These are phyloP conservation scores for Leccinum barrowsii DNA, from an alignment of 768 basidiomycete genomes.

Conservation along the genomic window DNA sequence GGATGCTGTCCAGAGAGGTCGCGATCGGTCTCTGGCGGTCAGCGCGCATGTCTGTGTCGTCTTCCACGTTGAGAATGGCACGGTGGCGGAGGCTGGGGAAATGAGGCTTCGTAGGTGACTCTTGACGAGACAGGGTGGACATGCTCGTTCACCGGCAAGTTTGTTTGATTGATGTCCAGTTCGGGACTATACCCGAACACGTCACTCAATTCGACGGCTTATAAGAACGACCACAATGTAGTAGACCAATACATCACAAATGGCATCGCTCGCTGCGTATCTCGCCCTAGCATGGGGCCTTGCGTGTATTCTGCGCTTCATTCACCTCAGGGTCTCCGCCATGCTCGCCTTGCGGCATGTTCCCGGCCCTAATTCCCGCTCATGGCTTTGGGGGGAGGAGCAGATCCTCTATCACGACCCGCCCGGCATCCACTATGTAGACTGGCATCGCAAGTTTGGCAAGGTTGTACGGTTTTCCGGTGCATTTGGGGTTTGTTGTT, in stretches of 20 bases:
- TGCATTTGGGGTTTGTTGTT: slow-evolving; percentile 46
- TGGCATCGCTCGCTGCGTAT: slow-evolving; percentile 5
- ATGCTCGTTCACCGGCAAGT: slow-evolving; percentile 18
- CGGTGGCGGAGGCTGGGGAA: slow-evolving; percentile 29
- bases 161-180: slow-evolving; percentile 1
- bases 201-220: slow-evolving; percentile 7
- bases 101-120: slow-evolving; percentile 27
- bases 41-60: slow-evolving; percentile 20
- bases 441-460: slow-evolving; percentile 54
- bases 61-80: slow-evolving; percentile 38
- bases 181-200: slow-evolving; percentile 9
- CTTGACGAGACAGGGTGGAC: slow-evolving; percentile 23
- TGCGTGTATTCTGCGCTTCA: slow-evolving; percentile 31
- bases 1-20: slow-evolving; percentile 57
- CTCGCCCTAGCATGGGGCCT: slow-evolving; percentile 21
- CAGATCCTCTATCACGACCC: slow-evolving; percentile 47
- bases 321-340: slow-evolving; percentile 33
- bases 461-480: slow-evolving; percentile 54
- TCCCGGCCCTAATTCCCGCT: slow-evolving; percentile 48
- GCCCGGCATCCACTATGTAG: slow-evolving; percentile 51
- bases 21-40: slow-evolving; percentile 49
- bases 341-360: slow-evolving; percentile 39
- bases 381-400: slow-evolving; percentile 61
- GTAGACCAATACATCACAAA: slow-evolving; percentile 1
- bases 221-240: slow-evolving; percentile 5